These are phyloP conservation scores for Hamigera avellanea DNA, from an alignment of 495 filamentous ascomycete genomes.

Conservation along the genomic window DNA sequence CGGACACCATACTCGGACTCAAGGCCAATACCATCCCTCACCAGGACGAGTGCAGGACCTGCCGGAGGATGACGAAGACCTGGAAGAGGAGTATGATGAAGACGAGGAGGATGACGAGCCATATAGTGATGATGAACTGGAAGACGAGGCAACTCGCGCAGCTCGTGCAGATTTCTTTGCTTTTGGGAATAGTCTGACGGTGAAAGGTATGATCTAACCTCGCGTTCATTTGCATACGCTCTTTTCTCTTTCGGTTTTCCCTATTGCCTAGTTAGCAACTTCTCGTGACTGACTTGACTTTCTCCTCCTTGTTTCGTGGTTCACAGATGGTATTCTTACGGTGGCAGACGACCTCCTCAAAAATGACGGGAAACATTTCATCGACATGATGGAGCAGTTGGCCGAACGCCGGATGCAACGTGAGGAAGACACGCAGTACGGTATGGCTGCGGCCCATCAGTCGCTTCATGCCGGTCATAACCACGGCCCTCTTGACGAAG, in stretches of 20 bases:
- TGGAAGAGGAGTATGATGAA: constrained; percentile 40
- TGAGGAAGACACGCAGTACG: constrained; percentile 78
- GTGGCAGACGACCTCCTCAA: constrained; percentile 97
- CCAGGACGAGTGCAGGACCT: constrained; percentile 47
- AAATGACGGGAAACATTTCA: constrained; percentile 99
- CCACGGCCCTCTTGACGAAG: constrained; percentile 59
- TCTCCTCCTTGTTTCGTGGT: too few relatives aligned
- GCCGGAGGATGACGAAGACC: constrained; percentile 55
- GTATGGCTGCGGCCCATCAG: constrained; percentile 45
- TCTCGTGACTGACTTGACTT: too few relatives aligned
- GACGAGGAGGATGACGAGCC: constrained; percentile 42
- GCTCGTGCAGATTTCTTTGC: constrained; percentile 75
- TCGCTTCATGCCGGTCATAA: constrained; percentile 50
- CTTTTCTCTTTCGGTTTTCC: too few relatives aligned
- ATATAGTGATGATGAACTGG: constrained; percentile 43
- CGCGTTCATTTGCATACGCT: constrained; percentile 3
- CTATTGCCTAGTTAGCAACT: too few relatives aligned
- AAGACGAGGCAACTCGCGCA: constrained; percentile 38
- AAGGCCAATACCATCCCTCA: constrained; percentile 38
- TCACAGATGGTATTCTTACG: constrained; percentile 87
- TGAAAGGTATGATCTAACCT: constrained; percentile 63
- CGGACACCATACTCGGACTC: constrained; percentile 30
- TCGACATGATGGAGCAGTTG: constrained; percentile 99
- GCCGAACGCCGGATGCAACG: constrained; percentile 94
- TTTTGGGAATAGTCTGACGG: constrained; percentile 92